Evolutionary conservation across 257 asterid genomes (phyloP), one percentile per base, ranked within the genome.

Genomic region (Petrea volubilis): DNA sequence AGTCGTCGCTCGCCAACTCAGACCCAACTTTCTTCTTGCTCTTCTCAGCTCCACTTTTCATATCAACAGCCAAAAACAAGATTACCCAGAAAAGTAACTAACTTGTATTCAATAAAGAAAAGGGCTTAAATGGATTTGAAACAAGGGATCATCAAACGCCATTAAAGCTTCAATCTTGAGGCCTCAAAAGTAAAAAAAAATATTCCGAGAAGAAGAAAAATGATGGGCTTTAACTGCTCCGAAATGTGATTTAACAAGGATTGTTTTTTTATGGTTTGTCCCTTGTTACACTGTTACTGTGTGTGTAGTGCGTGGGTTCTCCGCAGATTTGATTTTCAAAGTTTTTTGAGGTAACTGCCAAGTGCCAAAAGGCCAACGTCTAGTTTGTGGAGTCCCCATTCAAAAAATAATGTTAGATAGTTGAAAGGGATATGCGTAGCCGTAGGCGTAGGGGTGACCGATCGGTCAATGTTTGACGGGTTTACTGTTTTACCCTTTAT

Each of bases 261-360:
- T 47, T 14, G 24, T 51, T 43, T 62, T 60, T 59, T 61, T 59
- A 57, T 70, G 60, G 51, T 79, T 68, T 72, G 74, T 79, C 80
- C 83, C 41, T 65, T 68, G 55, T 64, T 43, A 10, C 63, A 46
- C 55, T 59, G 60, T 44, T 6, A 27, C 7, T 62, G 64, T 60
- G 71, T 50, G 29, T 33, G 63, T 23, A 11, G 41, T 25, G 18
- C 0, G 68, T 55, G 44, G 5, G 40, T 46, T 67, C 50, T 11
- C 11, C 29, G 75, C 34, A 62, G 83, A 72, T 82, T 84, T 85
- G 87, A 80, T 83, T 88, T 91, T 83, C 77, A 85, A 88, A 78
- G 82, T 36, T 68, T 49, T 38, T 33, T 53, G 67, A 77, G 80
- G 73, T 51, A 71, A 81, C 70, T 83, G 80, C 74, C 81, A 75